A percentile compares a stretch with the other conserved stretches of the same genome.
Evolutionary conservation across 2,329 filamentous ascomycete species (phyloP).

Genomic region (Alternaria alternata): DNA sequence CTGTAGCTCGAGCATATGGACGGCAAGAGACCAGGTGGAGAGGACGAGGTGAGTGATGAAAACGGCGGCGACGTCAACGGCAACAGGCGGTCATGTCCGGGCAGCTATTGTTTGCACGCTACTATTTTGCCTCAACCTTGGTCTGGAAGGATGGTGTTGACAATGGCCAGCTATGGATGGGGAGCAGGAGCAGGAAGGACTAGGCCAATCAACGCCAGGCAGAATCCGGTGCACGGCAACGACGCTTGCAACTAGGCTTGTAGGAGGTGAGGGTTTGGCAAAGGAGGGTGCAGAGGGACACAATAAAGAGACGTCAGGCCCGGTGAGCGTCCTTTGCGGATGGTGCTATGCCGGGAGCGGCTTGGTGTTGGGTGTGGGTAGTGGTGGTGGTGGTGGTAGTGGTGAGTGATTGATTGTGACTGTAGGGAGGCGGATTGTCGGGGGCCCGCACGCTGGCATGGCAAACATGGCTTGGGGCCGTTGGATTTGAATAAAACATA

Average conservation of each 20-base stretch:
- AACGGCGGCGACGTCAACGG: slow-evolving; percentile 23
- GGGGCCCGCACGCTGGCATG: slow-evolving; percentile 39
- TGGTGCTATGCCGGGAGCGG: slow-evolving; percentile 24
- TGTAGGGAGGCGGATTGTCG: slow-evolving; percentile 32
- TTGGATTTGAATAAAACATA: slow-evolving; percentile 51
- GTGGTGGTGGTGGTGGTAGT: slow-evolving; percentile 1
- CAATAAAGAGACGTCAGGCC: slow-evolving; percentile 28
- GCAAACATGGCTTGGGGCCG: slow-evolving; percentile 49
- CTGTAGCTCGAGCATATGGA: slow-evolving; percentile 53
- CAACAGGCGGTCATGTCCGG: slow-evolving; percentile 23
- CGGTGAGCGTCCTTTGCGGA: slow-evolving; percentile 10
- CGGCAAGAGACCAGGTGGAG: slow-evolving; percentile 20
- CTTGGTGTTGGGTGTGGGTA: slow-evolving; percentile 21
- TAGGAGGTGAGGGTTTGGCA: slow-evolving; percentile 23
- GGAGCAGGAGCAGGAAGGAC: slow-evolving; percentile 38
- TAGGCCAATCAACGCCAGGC: slow-evolving; percentile 42
- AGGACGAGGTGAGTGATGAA: slow-evolving; percentile 16
- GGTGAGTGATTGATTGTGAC: slow-evolving; percentile 18
- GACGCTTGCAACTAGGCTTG: slow-evolving; percentile 21
- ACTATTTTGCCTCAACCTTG: slow-evolving; percentile 21
- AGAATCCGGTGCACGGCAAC: slow-evolving; percentile 33
- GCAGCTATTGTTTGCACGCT: slow-evolving; percentile 27
- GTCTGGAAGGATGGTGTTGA: slow-evolving; percentile 42
- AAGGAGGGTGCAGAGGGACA: slow-evolving; percentile 25
- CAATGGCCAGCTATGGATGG: slow-evolving; percentile 25